Base-by-base conservation (phyloP, 495 filamentous ascomycete genomes). In the Rhypophila decipiens region DNA sequence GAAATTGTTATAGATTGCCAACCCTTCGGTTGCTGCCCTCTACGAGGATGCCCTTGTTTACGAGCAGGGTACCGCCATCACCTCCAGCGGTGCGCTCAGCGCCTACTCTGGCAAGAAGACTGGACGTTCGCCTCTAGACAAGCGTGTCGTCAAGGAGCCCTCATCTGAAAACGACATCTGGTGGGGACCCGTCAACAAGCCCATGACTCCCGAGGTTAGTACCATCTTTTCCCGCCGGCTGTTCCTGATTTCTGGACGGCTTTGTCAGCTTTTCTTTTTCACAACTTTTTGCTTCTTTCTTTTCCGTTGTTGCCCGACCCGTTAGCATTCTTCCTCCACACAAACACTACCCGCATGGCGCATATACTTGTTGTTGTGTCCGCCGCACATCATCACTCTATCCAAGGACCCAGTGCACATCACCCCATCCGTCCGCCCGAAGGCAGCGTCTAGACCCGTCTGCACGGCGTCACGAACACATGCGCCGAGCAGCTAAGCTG, bases 41-140 rank as follows among this genome's bases (percentile, higher is more conserved):
- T 97, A 98, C 76, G 93, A 98, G 79, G 93, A 98, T 85, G 93
- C 93, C 46, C 79, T 98, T 40, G 93, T 54, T 27, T 98, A 97
- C 75, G 93, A 98, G 75, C 91, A 88, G 47, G 93, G 93, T 60
- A 90, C 90, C 42, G 93, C 94, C 58, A 96, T 98, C 72, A 94
- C 94, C 41, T 94, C 90, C 19, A 85, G 84, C 53, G 93, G 93
- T 64, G 93, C 93, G 50, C 73, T 98, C 57, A 96, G 88, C 17
- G 93, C 93, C 52, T 98, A 97, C 75, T 98, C 93, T 35, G 93
- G 93, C 55, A 85, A 89, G 51, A 98, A 98, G 79, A 98, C 93
- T 50, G 93, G 93, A 45, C 90, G 93, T 52, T 98, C 93, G 47
- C 93, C 93, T 3, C 81, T 85, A 34, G 93, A 98, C 75, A 98